Evolutionary conservation across 345 rosid genomes (phyloP).

Genomic region (Ricinus communis): DNA sequence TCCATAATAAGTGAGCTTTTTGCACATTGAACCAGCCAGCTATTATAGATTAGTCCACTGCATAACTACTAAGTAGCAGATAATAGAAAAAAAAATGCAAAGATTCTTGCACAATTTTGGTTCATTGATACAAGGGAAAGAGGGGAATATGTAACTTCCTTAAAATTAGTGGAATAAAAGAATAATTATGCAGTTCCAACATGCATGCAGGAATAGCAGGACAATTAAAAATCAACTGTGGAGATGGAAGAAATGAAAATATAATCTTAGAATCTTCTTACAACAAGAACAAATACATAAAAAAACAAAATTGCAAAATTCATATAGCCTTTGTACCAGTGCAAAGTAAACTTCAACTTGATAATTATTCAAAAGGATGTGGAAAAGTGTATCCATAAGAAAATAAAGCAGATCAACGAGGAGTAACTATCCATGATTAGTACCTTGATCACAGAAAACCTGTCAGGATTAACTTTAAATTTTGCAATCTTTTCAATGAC

Average conservation of each 20-base stretch:
- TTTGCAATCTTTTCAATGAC: slow-evolving; percentile 62
- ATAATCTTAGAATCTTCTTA: not conserved
- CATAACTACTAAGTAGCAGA: not conserved
- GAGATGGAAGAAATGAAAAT: not conserved
- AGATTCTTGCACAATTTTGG: no score
- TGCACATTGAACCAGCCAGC: no score
- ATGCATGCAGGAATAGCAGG: not conserved
- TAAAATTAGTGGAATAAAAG: not conserved
- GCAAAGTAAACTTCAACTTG: not conserved
- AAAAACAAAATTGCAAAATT: not conserved
- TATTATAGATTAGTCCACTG: not conserved
- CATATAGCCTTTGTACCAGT: not conserved
- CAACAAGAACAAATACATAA: not conserved
- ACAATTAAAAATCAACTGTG: not conserved
- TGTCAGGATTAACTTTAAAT: slow-evolving; percentile 73
- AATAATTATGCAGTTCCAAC: not conserved
- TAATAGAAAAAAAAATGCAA: not conserved
- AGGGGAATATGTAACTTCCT: not conserved
- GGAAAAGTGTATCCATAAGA: not conserved
- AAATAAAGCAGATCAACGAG: not conserved
- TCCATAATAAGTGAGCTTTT: no score
- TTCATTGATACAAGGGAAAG: no score
- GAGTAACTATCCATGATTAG: slow-evolving; percentile 1
- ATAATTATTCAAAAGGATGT: slow-evolving; percentile 3
- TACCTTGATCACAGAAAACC: slow-evolving; percentile 91